Evolutionary conservation across 345 rosid species (phyloP).

Genomic region (Acer saccharum): DNA sequence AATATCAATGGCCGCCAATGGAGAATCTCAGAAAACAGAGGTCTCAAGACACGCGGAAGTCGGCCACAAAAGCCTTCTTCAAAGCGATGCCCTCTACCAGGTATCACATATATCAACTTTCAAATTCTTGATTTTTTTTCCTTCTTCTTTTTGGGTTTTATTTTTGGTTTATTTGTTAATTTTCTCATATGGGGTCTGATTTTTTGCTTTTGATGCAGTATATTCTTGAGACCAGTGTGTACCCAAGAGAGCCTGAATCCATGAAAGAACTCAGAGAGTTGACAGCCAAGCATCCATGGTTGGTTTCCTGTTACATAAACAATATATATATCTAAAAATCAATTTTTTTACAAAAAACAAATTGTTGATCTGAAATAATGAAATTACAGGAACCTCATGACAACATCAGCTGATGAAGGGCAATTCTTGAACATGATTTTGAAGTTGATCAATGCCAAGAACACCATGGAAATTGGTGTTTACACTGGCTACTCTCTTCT

Average conservation of each 20-base stretch:
- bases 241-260: slow-evolving; percentile 91
- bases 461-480: slow-evolving; percentile 99
- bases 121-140: background rate
- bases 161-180: background rate
- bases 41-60: slow-evolving; percentile 79
- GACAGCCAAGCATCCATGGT: slow-evolving; percentile 98
- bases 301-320: background rate
- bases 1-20: slow-evolving; percentile 49
- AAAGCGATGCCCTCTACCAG: slow-evolving; percentile 94
- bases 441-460: slow-evolving; percentile 95
- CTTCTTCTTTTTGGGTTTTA: background rate
- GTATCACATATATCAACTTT: slow-evolving; percentile 24
- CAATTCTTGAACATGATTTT: slow-evolving; percentile 92
- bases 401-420: slow-evolving; percentile 97
- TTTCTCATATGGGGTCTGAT: background rate
- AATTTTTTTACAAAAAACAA: too few relatives aligned
- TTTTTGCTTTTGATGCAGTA: slow-evolving; percentile 44
- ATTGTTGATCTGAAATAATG: background rate
- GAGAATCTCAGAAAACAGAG: slow-evolving; percentile 57
- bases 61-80: slow-evolving; percentile 95
- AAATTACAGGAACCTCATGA: slow-evolving; percentile 83
- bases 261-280: slow-evolving; percentile 96
- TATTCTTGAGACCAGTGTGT: slow-evolving; percentile 96
- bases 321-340: too few relatives aligned
- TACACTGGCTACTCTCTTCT: slow-evolving; percentile 98